Evolutionary conservation across 1,139 yeast genomes (phyloP).

Genomic region (Taiozyma sp.): DNA sequence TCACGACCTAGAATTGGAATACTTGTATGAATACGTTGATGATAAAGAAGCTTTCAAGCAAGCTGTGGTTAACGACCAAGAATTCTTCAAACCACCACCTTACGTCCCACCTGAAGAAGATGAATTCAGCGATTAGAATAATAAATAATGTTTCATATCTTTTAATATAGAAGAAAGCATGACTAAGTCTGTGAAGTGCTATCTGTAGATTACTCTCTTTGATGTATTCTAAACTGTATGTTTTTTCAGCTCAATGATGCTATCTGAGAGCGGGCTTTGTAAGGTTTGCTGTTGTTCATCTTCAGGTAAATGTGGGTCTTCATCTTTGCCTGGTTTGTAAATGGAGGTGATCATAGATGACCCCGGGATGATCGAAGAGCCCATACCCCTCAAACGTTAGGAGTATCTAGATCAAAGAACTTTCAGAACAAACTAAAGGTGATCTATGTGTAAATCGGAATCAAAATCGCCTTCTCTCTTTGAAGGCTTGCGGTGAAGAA

Average conservation of each 20-base stretch:
- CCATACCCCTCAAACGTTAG: too few species aligned
- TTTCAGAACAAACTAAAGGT: too few species aligned
- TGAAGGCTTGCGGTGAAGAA: too few species aligned
- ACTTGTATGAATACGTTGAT: conserved; percentile 70
- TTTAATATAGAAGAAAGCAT: neutral
- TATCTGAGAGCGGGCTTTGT: neutral
- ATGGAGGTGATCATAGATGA: too few species aligned
- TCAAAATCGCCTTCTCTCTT: too few species aligned
- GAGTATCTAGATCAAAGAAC: too few species aligned
- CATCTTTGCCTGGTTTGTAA: too few species aligned
- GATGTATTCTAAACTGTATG: neutral
- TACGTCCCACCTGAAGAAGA: conserved; percentile 36
- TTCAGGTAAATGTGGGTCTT: neutral
- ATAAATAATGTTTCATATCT: neutral
- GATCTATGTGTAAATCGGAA: too few species aligned
- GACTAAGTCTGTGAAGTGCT: neutral
- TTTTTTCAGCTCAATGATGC: too few species aligned
- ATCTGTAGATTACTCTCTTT: neutral
- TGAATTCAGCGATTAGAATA: conserved; percentile 21
- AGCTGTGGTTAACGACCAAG: conserved; percentile 67
- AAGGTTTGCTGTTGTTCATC: neutral
- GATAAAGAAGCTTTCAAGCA: conserved; percentile 55
- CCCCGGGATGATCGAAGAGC: too few species aligned
- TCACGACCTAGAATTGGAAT: conserved; percentile 90
- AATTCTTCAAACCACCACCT: conserved; percentile 56